These are phyloP conservation scores for Sordariomycetes sp. DNA, from an alignment of 2,329 filamentous ascomycete genomes.

Conservation along the genomic window DNA sequence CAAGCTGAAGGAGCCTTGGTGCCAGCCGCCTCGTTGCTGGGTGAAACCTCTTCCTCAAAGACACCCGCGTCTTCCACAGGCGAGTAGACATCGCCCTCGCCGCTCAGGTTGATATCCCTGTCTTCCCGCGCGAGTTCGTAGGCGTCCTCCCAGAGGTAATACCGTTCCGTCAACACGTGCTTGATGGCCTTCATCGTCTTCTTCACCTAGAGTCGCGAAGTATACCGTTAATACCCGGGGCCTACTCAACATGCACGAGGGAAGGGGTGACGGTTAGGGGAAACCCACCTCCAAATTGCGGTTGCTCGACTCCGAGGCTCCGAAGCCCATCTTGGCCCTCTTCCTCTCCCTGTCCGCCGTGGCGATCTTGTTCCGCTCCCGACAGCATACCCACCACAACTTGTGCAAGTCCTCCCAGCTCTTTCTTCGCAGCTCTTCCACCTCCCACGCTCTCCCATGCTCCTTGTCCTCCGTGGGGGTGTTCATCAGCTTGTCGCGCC, in stretches of 20 bases:
- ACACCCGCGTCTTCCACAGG: slow-evolving; percentile 23
- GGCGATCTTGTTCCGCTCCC: slow-evolving; percentile 81
- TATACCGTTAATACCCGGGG: neutral
- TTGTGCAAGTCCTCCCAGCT: slow-evolving; percentile 88
- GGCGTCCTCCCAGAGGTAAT: slow-evolving; percentile 78
- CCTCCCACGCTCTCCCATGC: slow-evolving; percentile 75
- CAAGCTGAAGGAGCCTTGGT: slow-evolving; percentile 1
- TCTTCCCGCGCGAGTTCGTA: slow-evolving; percentile 54
- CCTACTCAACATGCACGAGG: neutral
- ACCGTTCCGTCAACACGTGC: slow-evolving; percentile 76
- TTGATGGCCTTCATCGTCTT: slow-evolving; percentile 75
- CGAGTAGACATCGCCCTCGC: slow-evolving; percentile 36
- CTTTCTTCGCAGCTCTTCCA: slow-evolving; percentile 77
- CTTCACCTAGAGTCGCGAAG: slow-evolving; percentile 45
- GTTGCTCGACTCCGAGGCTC: slow-evolving; percentile 52
- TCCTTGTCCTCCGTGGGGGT: slow-evolving; percentile 60
- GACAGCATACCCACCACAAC: slow-evolving; percentile 90
- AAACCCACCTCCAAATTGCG: slow-evolving; percentile 57
- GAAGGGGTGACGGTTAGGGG: neutral
- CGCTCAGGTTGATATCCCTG: slow-evolving; percentile 52
- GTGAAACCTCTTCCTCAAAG: slow-evolving; percentile 20
- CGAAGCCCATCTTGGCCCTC: slow-evolving; percentile 61
- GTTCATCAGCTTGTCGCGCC: slow-evolving; percentile 54
- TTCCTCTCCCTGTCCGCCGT: slow-evolving; percentile 63
- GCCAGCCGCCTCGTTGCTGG: neutral